These are phyloP conservation scores for Cicer arietinum DNA, from an alignment of 306 rosid species.

Conservation along the genomic window DNA sequence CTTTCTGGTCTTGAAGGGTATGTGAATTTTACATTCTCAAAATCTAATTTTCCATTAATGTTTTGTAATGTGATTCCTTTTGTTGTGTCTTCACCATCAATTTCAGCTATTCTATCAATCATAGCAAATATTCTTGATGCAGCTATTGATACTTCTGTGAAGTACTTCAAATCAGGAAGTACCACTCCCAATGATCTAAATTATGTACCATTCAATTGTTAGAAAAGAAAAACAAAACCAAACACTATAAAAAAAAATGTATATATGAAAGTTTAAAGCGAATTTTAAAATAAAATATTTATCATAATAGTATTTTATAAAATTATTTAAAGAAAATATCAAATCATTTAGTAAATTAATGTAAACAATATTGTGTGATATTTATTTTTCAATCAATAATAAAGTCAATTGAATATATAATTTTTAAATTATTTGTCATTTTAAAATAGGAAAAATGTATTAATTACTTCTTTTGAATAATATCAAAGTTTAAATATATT, in stretches of 20 bases:
- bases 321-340: too few species aligned
- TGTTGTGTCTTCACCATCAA: slow-evolving; percentile 71
- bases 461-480: too few species aligned
- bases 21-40: slow-evolving; percentile 70
- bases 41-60: slow-evolving; percentile 67
- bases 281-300: too few species aligned
- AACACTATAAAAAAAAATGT: not conserved
- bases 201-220: slow-evolving; percentile 14
- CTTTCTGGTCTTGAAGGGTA: slow-evolving; percentile 86
- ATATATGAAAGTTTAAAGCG: too few species aligned
- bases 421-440: too few species aligned
- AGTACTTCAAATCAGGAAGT: slow-evolving; percentile 89
- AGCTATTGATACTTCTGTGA: slow-evolving; percentile 86
- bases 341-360: too few species aligned
- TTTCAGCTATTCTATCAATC: slow-evolving; percentile 71
- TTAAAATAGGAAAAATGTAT: too few species aligned
- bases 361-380: too few species aligned
- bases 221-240: not conserved
- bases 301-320: too few species aligned
- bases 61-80: slow-evolving; percentile 59
- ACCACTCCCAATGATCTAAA: slow-evolving; percentile 91
- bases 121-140: slow-evolving; percentile 69
- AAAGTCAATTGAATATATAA: too few species aligned
- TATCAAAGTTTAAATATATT: too few species aligned
- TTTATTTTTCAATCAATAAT: too few species aligned